phyloP scores from a whole-genome alignment of 2,329 filamentous ascomycete species.

The Chaetomium sp. region DNA sequence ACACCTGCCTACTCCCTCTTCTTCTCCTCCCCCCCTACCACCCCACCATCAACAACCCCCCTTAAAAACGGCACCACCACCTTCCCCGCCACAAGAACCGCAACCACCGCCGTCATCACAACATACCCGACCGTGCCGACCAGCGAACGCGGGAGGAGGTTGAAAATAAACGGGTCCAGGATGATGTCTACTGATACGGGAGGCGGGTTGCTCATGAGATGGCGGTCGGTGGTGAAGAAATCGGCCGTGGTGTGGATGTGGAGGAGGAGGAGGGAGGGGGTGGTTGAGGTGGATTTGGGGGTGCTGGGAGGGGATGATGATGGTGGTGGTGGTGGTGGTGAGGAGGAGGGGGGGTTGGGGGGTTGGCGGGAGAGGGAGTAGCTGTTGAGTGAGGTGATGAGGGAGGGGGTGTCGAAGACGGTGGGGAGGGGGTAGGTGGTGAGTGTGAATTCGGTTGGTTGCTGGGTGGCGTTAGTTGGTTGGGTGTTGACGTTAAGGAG shows the following conservation, averaged over 20 bases:
- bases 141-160: constrained; percentile 73
- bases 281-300: constrained; percentile 19
- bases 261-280: constrained; percentile 59
- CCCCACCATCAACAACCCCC: neutral
- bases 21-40: too few relatives aligned
- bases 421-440: constrained; percentile 55
- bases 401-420: constrained; percentile 54
- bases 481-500: neutral
- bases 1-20: too few relatives aligned
- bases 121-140: constrained; percentile 66
- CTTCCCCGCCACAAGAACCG: constrained; percentile 38
- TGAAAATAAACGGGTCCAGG: constrained; percentile 77
- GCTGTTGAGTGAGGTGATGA: constrained; percentile 58
- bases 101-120: constrained; percentile 47
- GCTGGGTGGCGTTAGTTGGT: constrained; percentile 43
- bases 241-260: constrained; percentile 71
- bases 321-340: too few relatives aligned
- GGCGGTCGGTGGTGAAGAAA: constrained; percentile 69
- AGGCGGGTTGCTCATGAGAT: constrained; percentile 68
- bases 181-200: constrained; percentile 74
- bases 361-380: constrained; percentile 47
- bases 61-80: constrained; percentile 24
- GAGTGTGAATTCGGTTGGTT: constrained; percentile 76
- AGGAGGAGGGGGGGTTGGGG: neutral
- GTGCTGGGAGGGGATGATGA: neutral